phyloP scores from a whole-genome alignment of 805 yeast species.

The Yamadazyma scolyti region DNA sequence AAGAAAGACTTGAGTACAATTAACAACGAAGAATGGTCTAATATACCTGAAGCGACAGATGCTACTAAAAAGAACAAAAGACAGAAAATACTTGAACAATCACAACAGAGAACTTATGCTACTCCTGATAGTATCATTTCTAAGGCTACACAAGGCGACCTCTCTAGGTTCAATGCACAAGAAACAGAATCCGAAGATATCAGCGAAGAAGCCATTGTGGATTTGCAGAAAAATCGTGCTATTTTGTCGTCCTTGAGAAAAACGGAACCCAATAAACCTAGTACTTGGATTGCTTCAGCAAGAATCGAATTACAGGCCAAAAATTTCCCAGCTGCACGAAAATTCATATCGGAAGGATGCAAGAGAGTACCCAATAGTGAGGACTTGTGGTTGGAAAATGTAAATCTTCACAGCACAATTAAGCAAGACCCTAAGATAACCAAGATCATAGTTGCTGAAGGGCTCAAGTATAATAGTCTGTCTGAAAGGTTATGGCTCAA shows the following conservation, averaged over 20 bases:
- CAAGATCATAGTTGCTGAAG: constrained; percentile 61
- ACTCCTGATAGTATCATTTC: constrained; percentile 70
- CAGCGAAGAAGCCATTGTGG: constrained; percentile 32
- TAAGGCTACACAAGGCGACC: constrained; percentile 11
- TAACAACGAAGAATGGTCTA: constrained; percentile 72
- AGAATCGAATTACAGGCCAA: constrained; percentile 66
- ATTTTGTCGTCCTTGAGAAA: constrained; percentile 66
- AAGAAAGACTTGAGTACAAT: constrained; percentile 60
- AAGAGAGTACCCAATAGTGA: constrained; percentile 60
- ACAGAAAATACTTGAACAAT: constrained; percentile 56
- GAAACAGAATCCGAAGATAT: constrained; percentile 27
- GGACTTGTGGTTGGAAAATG: constrained; percentile 78
- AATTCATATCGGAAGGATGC: constrained; percentile 72
- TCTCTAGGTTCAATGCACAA: constrained; percentile 46
- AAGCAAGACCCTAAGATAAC: constrained; percentile 39
- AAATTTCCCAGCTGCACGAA: constrained; percentile 53
- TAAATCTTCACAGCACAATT: constrained; percentile 55
- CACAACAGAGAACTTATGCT: constrained; percentile 69
- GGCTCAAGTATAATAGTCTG: constrained; percentile 51
- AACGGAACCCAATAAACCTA: constrained; percentile 68
- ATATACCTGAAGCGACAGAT: constrained; percentile 85
- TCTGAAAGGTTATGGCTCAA: constrained; percentile 70
- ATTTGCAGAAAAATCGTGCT: constrained; percentile 53
- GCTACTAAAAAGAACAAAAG: constrained; percentile 78
- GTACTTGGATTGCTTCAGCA: constrained; percentile 86